Percentiles rank a stretch among this genome's conserved stretches.
Conservation (phyloP, 495 filamentous ascomycete genomes). For the Podospora tetraspora region DNA sequence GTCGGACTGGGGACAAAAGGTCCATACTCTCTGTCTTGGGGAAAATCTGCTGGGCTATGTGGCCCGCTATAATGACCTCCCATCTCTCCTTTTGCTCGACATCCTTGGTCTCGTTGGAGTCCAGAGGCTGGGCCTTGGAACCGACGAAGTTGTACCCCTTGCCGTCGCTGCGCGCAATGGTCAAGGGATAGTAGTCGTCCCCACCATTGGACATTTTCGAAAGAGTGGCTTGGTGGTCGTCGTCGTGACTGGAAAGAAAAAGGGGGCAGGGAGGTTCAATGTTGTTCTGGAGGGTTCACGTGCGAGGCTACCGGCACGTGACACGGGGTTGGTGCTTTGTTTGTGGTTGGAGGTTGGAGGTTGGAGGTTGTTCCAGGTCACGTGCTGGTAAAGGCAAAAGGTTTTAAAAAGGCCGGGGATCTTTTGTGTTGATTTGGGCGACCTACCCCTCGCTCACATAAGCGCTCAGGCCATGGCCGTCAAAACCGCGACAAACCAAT, state of each 20-base stretch:
- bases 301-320: background rate
- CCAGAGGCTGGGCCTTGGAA: slow-evolving; percentile 12
- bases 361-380: no score
- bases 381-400: background rate
- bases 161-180: slow-evolving; percentile 30
- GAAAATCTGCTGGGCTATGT: slow-evolving; percentile 23
- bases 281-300: background rate
- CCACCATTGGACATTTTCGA: background rate
- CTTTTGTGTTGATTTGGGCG: no score
- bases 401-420: no score
- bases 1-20: no score
- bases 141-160: slow-evolving; percentile 25
- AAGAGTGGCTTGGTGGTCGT: background rate
- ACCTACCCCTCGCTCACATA: background rate
- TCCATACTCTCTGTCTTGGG: slow-evolving; percentile 22
- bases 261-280: background rate
- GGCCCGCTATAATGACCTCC: slow-evolving; percentile 31
- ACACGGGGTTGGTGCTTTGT: background rate
- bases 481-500: background rate
- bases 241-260: background rate
- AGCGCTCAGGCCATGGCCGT: background rate
- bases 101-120: slow-evolving; percentile 22
- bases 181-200: slow-evolving; percentile 25
- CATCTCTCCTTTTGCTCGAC: slow-evolving; percentile 28
- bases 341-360: background rate